phyloP scores from a whole-genome alignment of 2,329 filamentous ascomycete species.

The Penicillium glabrum region DNA sequence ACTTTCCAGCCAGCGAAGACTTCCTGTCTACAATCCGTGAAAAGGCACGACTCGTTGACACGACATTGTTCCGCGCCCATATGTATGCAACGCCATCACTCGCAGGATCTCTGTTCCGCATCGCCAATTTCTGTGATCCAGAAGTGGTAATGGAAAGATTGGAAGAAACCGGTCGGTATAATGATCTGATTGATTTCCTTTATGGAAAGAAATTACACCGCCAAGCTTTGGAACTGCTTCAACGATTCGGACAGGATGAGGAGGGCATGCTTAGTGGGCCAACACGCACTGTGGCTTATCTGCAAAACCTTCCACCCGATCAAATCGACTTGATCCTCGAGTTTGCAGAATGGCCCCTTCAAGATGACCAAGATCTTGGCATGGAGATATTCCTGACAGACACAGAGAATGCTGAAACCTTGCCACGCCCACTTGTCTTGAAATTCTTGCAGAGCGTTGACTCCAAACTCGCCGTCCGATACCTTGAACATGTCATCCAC shows the following conservation, averaged over 20 bases:
- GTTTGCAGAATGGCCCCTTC: conserved; percentile 85
- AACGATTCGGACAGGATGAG: conserved; percentile 70
- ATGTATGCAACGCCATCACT: conserved; percentile 89
- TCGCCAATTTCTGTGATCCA: conserved; percentile 96
- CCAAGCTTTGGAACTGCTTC: conserved; percentile 78
- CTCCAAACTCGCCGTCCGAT: conserved; percentile 69
- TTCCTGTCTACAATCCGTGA: conserved; percentile 71
- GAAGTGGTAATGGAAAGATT: conserved; percentile 92
- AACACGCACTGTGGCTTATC: conserved; percentile 78
- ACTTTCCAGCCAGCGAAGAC: conserved; percentile 56
- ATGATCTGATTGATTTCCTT: conserved; percentile 94
- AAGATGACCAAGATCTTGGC: conserved; percentile 68
- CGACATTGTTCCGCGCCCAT: conserved; percentile 88
- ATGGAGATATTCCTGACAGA: conserved; percentile 95
- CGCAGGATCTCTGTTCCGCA: conserved; percentile 85
- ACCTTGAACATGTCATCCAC: conserved; percentile 86
- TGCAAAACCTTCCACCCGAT: conserved; percentile 84
- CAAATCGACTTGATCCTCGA: conserved; percentile 89
- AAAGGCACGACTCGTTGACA: conserved; percentile 85
- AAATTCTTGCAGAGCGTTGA: conserved; percentile 72
- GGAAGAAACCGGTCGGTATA: conserved; percentile 83
- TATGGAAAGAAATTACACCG: conserved; percentile 92
- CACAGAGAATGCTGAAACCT: conserved; percentile 87
- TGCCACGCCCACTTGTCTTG: conserved; percentile 75
- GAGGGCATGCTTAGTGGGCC: conserved; percentile 69